Evolutionary conservation across 2,329 filamentous ascomycete species (phyloP), one percentile per base, ranked within the genome.

Genomic region (Kalmusia sp.): DNA sequence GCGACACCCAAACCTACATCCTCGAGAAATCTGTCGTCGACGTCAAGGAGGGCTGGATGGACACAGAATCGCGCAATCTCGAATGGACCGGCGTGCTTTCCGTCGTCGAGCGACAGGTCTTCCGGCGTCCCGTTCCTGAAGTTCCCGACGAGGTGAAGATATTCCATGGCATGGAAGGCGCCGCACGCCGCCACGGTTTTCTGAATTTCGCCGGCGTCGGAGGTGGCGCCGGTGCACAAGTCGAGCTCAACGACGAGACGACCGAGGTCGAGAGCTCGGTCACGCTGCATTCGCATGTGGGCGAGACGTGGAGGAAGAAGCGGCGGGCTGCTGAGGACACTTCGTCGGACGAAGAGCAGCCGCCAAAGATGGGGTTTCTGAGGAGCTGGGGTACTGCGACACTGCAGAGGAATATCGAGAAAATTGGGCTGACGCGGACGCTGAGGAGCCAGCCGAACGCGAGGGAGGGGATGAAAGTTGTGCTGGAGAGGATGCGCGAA

Each of bases 61-160:
- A 85, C 69, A 91, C 89, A 0, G 90, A 93, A 76, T 91, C 87
- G 65, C 83, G 86, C 59, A 95, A 95, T 66, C 80, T 95, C 48
- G 91, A 93, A 74, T 93, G 89, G 76, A 91, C 90, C 4, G 89
- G 90, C 54, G 88, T 95, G 15, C 76, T 95, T 33, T 90, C 87
- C 41, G 90, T 95, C 11, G 80, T 92, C 17, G 91, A 95, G 77
- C 81, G 86, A 62, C 91, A 95, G 70, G 77, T 84, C 51, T 95
- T 91, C 74, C 81, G 79, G 49, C 78, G 84, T 4, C 79, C 80
- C 9, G 43, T 48, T 9, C 63, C 52, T 8, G 21, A 24, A 15
- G 33, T 62, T 1, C 51, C 55, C 4, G 64, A 63, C 4, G 62
- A 71, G 11, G 70, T 64, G 8, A 63, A 63, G 44, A 41, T 63